Base-by-base conservation (phyloP, 2,329 filamentous ascomycete species). In the Curvularia lunata region DNA sequence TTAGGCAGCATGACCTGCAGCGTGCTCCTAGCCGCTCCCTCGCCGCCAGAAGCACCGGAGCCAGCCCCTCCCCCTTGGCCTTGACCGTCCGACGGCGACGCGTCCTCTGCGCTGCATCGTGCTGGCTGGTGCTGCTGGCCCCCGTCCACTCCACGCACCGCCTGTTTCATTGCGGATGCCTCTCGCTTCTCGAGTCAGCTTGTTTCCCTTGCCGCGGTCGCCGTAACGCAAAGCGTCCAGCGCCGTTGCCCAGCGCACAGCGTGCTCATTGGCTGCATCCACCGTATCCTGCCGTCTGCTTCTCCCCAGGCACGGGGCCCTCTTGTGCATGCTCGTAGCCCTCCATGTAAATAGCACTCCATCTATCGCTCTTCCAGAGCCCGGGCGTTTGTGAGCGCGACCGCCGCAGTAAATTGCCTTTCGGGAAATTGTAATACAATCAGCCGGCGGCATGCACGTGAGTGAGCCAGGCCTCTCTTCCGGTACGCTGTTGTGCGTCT, bases 221-320 rank as follows among this genome's bases (percentile, higher is more conserved):
- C 59, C 59, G 58, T 62, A 63, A 59, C 61, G 58, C 64, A 52
- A 48, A 46, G 58, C 52, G 47, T 57, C 52, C 49, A 50, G 48
- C 52, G 59, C 62, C 59, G 63, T 69, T 71, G 69, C 69, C 69
- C 67, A 72, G 69, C 58, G 61, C 58, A 56, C 61, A 64, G 66
- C 65, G 63, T 65, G 64, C 52, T 25, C 62, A 61, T 70, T 66
- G 59, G 67, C 55, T 70, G 69, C 66, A 61, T 61, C 27, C 34
- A 58, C 61, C 65, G 61, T 55, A 59, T 51, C 56, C 52, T 45
- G 45, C 54, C 54, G 34, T 53, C 63, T 60, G 57, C 37, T 58
- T 52, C 63, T 65, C 40, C 43, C 61, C 64, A 66, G 62, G 59
- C 61, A 69, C 64, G 59, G 54, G 57, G 54, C 42, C 43, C 19